Percentiles rank a stretch among this genome's conserved stretches.
These are phyloP conservation scores for Chlorella sp. DNA, from an alignment of 139 green algal genomes.

Conservation along the genomic window DNA sequence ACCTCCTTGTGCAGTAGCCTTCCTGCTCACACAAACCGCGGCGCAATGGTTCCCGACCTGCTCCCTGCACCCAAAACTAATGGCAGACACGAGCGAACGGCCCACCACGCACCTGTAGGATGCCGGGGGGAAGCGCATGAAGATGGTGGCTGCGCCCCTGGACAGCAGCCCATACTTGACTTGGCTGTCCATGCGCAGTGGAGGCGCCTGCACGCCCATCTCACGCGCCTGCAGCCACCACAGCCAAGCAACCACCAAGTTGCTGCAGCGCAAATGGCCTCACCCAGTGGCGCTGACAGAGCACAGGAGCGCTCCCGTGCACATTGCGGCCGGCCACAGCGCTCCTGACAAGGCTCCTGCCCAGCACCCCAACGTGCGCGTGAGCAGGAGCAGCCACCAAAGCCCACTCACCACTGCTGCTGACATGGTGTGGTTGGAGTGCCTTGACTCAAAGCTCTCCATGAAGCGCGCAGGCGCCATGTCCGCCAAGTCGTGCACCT, in stretches of 20 bases:
- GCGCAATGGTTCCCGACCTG: slow-evolving; percentile 92
- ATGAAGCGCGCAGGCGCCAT: slow-evolving; percentile 61
- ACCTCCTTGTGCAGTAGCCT: too few species aligned
- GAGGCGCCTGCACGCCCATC: slow-evolving; percentile 52
- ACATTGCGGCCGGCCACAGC: too few species aligned
- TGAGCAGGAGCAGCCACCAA: too few species aligned
- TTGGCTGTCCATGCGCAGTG: slow-evolving; percentile 83
- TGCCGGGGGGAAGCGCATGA: slow-evolving; percentile 83
- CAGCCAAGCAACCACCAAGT: too few species aligned
- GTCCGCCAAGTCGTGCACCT: slow-evolving; percentile 21
- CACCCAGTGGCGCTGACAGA: too few species aligned
- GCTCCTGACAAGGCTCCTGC: too few species aligned
- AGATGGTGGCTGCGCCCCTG: slow-evolving; percentile 73
- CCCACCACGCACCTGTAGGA: slow-evolving; percentile 45
- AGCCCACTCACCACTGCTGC: slow-evolving; percentile 36
- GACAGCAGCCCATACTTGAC: slow-evolving; percentile 85
- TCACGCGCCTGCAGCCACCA: slow-evolving; percentile 34
- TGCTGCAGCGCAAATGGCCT: too few species aligned
- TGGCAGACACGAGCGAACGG: too few species aligned
- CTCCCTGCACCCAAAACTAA: slow-evolving; percentile 47
- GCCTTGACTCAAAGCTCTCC: slow-evolving; percentile 78
- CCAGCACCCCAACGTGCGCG: too few species aligned
- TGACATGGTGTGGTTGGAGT: slow-evolving; percentile 71
- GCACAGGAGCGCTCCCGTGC: too few species aligned
- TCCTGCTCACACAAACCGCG: too few species aligned